These are phyloP conservation scores for Ichthyophthirius multifiliis DNA, from an alignment of 169 alveolate genomes.

Conservation along the genomic window DNA sequence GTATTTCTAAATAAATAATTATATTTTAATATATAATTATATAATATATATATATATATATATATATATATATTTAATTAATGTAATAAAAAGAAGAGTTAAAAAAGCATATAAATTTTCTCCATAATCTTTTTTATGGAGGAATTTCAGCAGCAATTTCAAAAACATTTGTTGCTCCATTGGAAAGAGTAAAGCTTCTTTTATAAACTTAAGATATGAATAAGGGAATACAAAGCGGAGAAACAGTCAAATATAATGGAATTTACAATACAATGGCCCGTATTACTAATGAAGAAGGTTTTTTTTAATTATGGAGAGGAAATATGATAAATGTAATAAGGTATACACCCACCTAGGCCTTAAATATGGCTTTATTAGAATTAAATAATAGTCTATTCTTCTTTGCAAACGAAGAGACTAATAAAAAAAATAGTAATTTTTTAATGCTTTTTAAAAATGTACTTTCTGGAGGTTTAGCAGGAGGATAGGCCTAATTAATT, in stretches of 20 bases:
- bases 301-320: constrained; percentile 95
- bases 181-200: constrained; percentile 97
- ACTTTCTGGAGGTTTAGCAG: constrained; percentile 92
- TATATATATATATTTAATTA: too few relatives aligned
- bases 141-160: constrained; percentile 98
- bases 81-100: too few relatives aligned
- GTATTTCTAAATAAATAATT: too few relatives aligned
- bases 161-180: constrained; percentile 98
- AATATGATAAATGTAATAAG: constrained; percentile 94
- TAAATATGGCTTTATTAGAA: constrained; percentile 97
- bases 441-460: constrained; percentile 56
- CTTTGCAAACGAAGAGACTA: constrained; percentile 22
- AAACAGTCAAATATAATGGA: constrained; percentile 91
- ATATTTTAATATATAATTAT: too few relatives aligned
- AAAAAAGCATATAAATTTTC: not conserved
- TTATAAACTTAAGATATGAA: constrained; percentile 96
- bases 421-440: constrained; percentile 29
- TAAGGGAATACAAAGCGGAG: constrained; percentile 90
- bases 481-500: constrained; percentile 90
- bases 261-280: constrained; percentile 25
- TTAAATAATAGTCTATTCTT: constrained; percentile 78
- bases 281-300: constrained; percentile 78
- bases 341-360: constrained; percentile 98
- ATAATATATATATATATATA: too few relatives aligned
- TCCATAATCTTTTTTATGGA: constrained; percentile 63